Base-by-base conservation (phyloP, 768 basidiomycete species). In the Neoboletus magnificus region DNA sequence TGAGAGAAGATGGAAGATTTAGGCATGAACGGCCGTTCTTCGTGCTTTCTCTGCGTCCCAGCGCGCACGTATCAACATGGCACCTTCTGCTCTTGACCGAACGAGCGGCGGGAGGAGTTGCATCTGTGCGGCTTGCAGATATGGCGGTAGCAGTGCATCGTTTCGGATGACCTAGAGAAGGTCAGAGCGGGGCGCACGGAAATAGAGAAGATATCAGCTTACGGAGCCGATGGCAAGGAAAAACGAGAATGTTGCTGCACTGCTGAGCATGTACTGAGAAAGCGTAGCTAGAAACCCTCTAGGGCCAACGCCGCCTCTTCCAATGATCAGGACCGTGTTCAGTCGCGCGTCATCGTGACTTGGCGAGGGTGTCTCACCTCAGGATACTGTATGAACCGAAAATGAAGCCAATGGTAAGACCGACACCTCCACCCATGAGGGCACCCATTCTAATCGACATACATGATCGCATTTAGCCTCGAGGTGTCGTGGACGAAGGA, bases 191-290 rank as follows among this genome's bases (percentile, higher is more conserved):
- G 16, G 25, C 48, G n/a, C 44, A 58, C 23, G 50, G 52, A 40
- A 50, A 40, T 22, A 22, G 18, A 35, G 29, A 48, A 37, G 37
- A 29, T 56, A 25, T 37, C 5, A 22, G 67, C 85, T 65, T 66
- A 95, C 93, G 30, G 93, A 93, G 66, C 93, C 90, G 66, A 97
- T 91, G 39, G 93, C 84, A 57, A 98, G 86, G 86, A 98, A 98
- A 77, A 98, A 98, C 3, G 87, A 88, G 72, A 99, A 98, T 0
- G 96, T 97, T 9, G 95, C 95, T 6, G 92, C 96, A 64, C 96
- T 98, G 66, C 91, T 92, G 29, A 98, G 82, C 97, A 99, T 99
- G 73, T 98, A 98, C 65, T 95, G 93, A 15, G 95, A 96, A 48
- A 99, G 83, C 1, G 97, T 97, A 5, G 92, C 87, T 25, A 98